Conservation (phyloP, 495 filamentous ascomycete genomes). For the Trichoderma orchidacearum region DNA sequence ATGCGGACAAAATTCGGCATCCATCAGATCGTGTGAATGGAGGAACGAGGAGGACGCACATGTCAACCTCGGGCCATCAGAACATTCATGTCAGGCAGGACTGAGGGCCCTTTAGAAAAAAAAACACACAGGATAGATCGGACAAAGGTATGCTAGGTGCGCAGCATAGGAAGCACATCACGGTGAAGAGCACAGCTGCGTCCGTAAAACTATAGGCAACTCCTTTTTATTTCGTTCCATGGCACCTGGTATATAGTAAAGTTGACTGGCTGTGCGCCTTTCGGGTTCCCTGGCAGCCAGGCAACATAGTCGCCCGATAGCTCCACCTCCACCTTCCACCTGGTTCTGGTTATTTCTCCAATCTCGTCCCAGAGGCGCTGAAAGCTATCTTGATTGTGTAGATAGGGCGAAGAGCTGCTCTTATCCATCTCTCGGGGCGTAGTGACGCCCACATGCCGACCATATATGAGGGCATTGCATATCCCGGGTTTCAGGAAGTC, state of each 20-base stretch:
- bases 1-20: no score
- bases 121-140: not conserved
- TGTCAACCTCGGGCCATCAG: no score
- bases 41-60: no score
- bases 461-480: slow-evolving; percentile 23
- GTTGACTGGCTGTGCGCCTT: not conserved
- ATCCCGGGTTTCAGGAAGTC: slow-evolving; percentile 17
- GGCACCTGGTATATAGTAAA: slow-evolving; percentile 2
- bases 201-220: not conserved
- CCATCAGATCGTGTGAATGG: no score
- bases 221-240: not conserved
- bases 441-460: slow-evolving; percentile 24
- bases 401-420: slow-evolving; percentile 10
- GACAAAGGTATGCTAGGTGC: not conserved
- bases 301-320: slow-evolving; percentile 8
- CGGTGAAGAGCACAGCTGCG: not conserved
- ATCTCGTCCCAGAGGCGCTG: slow-evolving; percentile 30
- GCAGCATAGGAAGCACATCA: not conserved
- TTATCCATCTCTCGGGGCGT: slow-evolving; percentile 9
- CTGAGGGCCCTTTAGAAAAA: no score
- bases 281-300: not conserved
- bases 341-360: slow-evolving; percentile 20
- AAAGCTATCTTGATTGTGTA: slow-evolving; percentile 26
- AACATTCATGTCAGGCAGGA: no score
- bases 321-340: slow-evolving; percentile 22